Evolutionary conservation across 164 flowering plant genomes (phyloP), one percentile per base, ranked within the genome.

Genomic region (Hamamelis virginiana): DNA sequence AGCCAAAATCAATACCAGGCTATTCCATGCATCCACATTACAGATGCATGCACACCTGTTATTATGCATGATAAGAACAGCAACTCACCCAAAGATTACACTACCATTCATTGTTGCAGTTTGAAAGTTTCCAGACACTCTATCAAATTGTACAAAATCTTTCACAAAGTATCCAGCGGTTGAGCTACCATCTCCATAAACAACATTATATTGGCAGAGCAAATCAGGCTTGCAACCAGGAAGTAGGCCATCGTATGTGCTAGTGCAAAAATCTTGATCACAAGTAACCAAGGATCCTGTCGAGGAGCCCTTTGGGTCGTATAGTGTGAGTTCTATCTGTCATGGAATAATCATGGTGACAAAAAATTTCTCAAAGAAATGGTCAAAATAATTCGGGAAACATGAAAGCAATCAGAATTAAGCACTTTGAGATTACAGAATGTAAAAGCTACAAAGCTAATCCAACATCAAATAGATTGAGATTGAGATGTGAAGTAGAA

Each of bases 181-280:
- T 52, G 91, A 50, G 82, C 99, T 93, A 67, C 99, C 99, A 80
- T 96, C 99, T 61, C 98, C 99, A 83, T 95, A 95, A 11, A 71
- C 72, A 65, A 91, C 89, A 67, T 62, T 74, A 68, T 90, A 96
- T 21, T 77, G 77, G 63, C 98, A 96, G 12, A 18, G 75, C 68
- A 72, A 14, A 1, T 80, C 75, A 14, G 83, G 69, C 26, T 48
- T 72, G 78, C 93, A 88, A 70, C 83, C 81, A 62, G 82, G 63
- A 55, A 70, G 69, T 25, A 44, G 75, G 67, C 82, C 81, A 46
- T 62, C 65, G 62, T 77, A 72, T 59, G 69, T 74, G 27, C 69
- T 57, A 22, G 70, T 57, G 66, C 93, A 89, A 74, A 81, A 82
- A 12, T 78, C 76, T 45, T 84, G 69, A 75, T 79, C 83, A 75